Evolutionary conservation across 768 basidiomycete species (phyloP).

Genomic region (Phlebiopsis flavidoalba): DNA sequence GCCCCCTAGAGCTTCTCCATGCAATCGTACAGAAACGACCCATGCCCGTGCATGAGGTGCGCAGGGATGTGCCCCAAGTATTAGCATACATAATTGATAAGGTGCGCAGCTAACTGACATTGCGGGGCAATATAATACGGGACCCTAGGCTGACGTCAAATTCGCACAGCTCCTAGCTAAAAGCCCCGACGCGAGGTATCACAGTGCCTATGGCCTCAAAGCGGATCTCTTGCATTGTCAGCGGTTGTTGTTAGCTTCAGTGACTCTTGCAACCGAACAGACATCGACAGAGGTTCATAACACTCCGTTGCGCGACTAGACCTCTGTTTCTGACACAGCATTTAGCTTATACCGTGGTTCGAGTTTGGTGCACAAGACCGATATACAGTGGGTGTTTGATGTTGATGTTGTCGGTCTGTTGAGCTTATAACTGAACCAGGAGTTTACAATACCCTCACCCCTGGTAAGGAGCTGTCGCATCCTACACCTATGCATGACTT

Average conservation of each 20-base stretch:
- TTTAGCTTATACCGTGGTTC: conserved; percentile 62
- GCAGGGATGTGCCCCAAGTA: conserved; percentile 68
- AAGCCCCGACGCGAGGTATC: conserved; percentile 63
- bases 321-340: conserved; percentile 6
- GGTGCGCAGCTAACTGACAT: conserved; percentile 27
- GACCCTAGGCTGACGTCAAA: background rate
- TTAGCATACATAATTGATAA: conserved; percentile 68
- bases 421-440: conserved; percentile 30
- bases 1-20: conserved; percentile 55
- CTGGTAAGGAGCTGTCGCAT: conserved; percentile 37
- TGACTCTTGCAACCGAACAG: conserved; percentile 47
- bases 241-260: conserved; percentile 51
- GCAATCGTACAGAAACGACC: conserved; percentile 69
- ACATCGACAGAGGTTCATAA: conserved; percentile 58
- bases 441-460: conserved; percentile 65
- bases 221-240: conserved; percentile 67
- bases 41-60: conserved; percentile 71
- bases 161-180: conserved; percentile 54
- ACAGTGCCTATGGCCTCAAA: conserved; percentile 67
- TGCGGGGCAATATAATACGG: conserved; percentile 6
- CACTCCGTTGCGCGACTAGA: no score
- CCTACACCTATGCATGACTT: background rate
- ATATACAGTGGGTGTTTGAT: conserved; percentile 45
- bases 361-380: conserved; percentile 62
- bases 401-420: background rate